A percentile compares a stretch with the other conserved stretches of the same genome.
phyloP scores from a whole-genome alignment of 1,284 basidiomycete genomes.

The Cyathus pygmaeus region DNA sequence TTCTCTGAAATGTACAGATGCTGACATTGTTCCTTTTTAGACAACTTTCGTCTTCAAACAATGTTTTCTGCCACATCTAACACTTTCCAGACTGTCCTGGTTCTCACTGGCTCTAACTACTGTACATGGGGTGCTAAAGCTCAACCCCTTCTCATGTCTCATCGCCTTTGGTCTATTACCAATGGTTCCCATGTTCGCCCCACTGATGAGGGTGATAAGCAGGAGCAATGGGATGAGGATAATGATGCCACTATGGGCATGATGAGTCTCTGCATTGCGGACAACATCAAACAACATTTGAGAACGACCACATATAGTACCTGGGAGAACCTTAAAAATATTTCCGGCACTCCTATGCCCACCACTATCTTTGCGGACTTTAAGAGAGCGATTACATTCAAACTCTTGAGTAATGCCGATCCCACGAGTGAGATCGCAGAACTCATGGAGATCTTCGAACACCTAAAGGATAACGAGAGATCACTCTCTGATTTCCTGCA shows the following conservation, averaged over 20 bases:
- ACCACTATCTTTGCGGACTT: neutral
- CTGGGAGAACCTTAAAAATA: neutral
- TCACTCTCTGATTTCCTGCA: slow-evolving; percentile 10
- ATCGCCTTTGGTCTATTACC: neutral
- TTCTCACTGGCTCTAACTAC: neutral
- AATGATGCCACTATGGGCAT: neutral
- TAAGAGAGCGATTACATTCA: neutral
- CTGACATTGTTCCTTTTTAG: neutral
- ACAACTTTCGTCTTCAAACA: neutral
- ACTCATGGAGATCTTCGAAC: neutral
- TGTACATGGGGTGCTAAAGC: neutral
- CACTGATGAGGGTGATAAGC: neutral
- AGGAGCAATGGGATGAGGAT: neutral
- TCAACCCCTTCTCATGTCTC: neutral
- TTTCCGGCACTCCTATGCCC: neutral
- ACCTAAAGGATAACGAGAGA: neutral
- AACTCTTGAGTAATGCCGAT: neutral
- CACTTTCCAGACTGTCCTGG: neutral
- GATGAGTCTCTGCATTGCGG: neutral
- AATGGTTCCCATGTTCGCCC: neutral
- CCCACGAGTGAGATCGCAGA: neutral
- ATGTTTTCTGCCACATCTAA: neutral
- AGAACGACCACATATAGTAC: neutral
- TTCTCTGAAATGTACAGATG: neutral
- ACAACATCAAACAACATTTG: neutral